These are phyloP conservation scores for Fraxinus xanthoxyloides DNA, from an alignment of 305 asterid species.

Conservation along the genomic window DNA sequence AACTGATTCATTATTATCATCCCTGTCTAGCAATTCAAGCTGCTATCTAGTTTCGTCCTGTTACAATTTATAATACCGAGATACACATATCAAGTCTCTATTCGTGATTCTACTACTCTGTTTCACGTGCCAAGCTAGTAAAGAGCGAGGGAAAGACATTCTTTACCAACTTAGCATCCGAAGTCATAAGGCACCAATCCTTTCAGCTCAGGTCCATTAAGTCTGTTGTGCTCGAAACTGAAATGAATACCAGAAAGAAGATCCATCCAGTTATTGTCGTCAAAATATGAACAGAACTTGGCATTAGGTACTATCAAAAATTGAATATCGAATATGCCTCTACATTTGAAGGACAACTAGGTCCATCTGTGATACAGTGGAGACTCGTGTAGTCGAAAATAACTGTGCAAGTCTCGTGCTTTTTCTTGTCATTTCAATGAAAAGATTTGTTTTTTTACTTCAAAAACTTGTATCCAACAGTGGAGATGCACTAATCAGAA, in stretches of 20 bases:
- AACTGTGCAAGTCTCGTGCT: too few relatives aligned
- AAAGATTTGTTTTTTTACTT: too few relatives aligned
- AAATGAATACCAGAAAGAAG: slow-evolving; percentile 11
- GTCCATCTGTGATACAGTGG: neutral
- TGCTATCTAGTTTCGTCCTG: neutral
- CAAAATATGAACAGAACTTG: neutral
- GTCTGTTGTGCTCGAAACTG: slow-evolving; percentile 72
- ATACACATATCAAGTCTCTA: slow-evolving; percentile 11
- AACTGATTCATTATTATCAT: neutral
- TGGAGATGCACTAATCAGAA: too few relatives aligned
- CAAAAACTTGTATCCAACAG: too few relatives aligned
- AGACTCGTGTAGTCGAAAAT: neutral
- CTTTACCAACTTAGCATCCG: slow-evolving; percentile 52
- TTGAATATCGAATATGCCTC: neutral
- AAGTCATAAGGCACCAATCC: slow-evolving; percentile 85
- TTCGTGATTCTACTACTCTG: neutral
- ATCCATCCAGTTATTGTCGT: neutral
- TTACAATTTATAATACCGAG: slow-evolving; percentile 11
- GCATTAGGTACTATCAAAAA: neutral
- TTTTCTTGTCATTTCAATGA: too few relatives aligned
- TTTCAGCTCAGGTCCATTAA: slow-evolving; percentile 83
- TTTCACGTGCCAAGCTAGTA: neutral
- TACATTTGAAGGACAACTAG: neutral
- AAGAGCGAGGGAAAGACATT: neutral
- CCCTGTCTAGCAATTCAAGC: neutral